phyloP scores from a whole-genome alignment of 1,284 basidiomycete species.

The Lignosus rhinocerotis region DNA sequence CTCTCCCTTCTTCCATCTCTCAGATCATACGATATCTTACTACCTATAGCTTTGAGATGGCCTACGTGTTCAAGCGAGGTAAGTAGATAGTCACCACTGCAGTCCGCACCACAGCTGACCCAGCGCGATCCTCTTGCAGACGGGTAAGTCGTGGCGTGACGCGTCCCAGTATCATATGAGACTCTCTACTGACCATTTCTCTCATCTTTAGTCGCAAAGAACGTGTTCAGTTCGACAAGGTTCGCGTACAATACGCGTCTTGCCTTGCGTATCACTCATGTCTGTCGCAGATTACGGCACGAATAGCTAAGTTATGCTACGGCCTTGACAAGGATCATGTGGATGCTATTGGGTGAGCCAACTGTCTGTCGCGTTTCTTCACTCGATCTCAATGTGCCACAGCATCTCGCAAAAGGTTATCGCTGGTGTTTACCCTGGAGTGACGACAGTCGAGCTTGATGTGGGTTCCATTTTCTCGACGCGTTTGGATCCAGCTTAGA shows the following conservation, averaged over 20 bases:
- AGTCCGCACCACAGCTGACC: constrained; percentile 9
- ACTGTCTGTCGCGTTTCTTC: not conserved
- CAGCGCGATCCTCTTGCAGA: constrained; percentile 40
- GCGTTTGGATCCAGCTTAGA: not conserved
- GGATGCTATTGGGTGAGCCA: constrained; percentile 85
- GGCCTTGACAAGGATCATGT: constrained; percentile 94
- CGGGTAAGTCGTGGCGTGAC: constrained; percentile 52
- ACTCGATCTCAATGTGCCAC: not conserved
- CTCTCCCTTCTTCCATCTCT: not conserved
- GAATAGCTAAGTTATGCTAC: constrained; percentile 96
- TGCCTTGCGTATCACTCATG: constrained; percentile 17
- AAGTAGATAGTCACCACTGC: constrained; percentile 29
- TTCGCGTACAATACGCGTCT: constrained; percentile 33
- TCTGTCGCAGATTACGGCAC: constrained; percentile 72
- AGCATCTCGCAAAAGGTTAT: constrained; percentile 95
- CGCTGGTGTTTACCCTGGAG: constrained; percentile 92
- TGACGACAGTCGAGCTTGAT: constrained; percentile 97
- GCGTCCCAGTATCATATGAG: constrained; percentile 22
- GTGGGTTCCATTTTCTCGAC: constrained; percentile 45
- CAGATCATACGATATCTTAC: constrained; percentile 9
- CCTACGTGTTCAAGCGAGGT: constrained; percentile 79
- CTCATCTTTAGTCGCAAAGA: constrained; percentile 67
- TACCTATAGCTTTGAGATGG: constrained; percentile 40
- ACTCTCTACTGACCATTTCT: constrained; percentile 3
- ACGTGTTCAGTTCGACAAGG: constrained; percentile 87